A percentile compares a stretch with the other conserved stretches of the same genome.
phyloP scores from a whole-genome alignment of 108 stramenopile genomes.

The Seminavis robusta region DNA sequence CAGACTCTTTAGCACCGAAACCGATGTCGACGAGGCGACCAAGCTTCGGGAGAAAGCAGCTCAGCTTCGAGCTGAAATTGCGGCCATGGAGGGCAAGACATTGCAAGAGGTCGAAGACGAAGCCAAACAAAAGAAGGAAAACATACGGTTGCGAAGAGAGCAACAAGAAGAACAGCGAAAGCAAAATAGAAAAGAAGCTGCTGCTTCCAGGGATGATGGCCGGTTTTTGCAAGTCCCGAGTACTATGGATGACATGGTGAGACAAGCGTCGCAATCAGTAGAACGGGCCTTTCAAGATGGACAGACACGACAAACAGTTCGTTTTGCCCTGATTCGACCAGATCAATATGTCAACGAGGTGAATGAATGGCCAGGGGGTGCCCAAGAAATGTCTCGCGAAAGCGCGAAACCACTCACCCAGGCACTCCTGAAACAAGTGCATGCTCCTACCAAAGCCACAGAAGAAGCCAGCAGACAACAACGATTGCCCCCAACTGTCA shows the following conservation, averaged over 20 bases:
- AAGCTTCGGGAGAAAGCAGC: slow-evolving; percentile 54
- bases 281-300: slow-evolving; percentile 76
- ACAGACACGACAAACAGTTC: slow-evolving; percentile 63
- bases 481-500: slow-evolving; percentile 37
- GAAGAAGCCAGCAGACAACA: slow-evolving; percentile 6
- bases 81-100: slow-evolving; percentile 65
- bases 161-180: slow-evolving; percentile 8
- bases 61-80: slow-evolving; percentile 69
- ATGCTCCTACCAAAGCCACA: slow-evolving; percentile 26
- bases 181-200: background rate
- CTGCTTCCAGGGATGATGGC: slow-evolving; percentile 10
- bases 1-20: no score
- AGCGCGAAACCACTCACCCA: slow-evolving; percentile 64
- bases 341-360: slow-evolving; percentile 53
- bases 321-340: slow-evolving; percentile 63
- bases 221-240: slow-evolving; percentile 51
- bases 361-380: slow-evolving; percentile 78
- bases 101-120: slow-evolving; percentile 70
- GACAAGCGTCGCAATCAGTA: slow-evolving; percentile 64
- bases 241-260: slow-evolving; percentile 50
- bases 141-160: background rate
- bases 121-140: slow-evolving; percentile 36
- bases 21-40: slow-evolving; percentile 31
- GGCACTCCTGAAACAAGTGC: slow-evolving; percentile 51
- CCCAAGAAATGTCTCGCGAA: slow-evolving; percentile 83